These are phyloP conservation scores for Fusarium poae DNA, from an alignment of 2,329 filamentous ascomycete species.

Conservation along the genomic window DNA sequence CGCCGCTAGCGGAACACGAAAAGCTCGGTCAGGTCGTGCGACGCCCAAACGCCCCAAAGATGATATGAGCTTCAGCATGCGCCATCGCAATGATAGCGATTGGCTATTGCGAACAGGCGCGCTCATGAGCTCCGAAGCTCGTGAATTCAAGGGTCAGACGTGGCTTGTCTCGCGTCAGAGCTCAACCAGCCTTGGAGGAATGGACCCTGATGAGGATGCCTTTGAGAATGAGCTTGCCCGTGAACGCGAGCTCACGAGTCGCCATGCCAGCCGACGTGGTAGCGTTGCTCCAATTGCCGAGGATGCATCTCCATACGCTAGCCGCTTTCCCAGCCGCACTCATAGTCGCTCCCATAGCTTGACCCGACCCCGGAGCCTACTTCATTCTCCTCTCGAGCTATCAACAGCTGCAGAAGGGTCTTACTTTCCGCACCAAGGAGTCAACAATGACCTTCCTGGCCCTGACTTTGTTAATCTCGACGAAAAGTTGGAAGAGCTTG, in stretches of 20 bases:
- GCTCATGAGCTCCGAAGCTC: slow-evolving; percentile 70
- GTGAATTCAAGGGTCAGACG: slow-evolving; percentile 76
- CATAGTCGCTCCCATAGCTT: slow-evolving; percentile 56
- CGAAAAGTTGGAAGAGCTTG: slow-evolving; percentile 68
- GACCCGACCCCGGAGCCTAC: slow-evolving; percentile 54
- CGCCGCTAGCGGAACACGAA: slow-evolving; percentile 42
- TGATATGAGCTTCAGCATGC: slow-evolving; percentile 47
- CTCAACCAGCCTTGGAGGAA: slow-evolving; percentile 70
- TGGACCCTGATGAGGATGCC: slow-evolving; percentile 66
- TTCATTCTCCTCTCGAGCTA: slow-evolving; percentile 61
- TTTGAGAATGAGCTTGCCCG: slow-evolving; percentile 65
- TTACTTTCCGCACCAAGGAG: slow-evolving; percentile 43
- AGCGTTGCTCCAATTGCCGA: slow-evolving; percentile 59
- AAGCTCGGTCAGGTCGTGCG: slow-evolving; percentile 49
- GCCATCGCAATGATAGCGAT: slow-evolving; percentile 66
- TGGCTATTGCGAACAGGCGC: slow-evolving; percentile 75
- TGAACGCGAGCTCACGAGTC: slow-evolving; percentile 64
- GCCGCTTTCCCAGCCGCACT: slow-evolving; percentile 62
- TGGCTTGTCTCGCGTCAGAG: slow-evolving; percentile 76
- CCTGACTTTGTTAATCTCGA: slow-evolving; percentile 75
- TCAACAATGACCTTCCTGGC: slow-evolving; percentile 59
- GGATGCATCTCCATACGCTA: slow-evolving; percentile 55
- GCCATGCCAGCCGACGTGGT: slow-evolving; percentile 61
- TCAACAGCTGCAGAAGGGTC: slow-evolving; percentile 46
- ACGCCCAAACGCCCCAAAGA: slow-evolving; percentile 55